phyloP scores from a whole-genome alignment of 2,329 filamentous ascomycete genomes.

The Hypoxylon sp. region DNA sequence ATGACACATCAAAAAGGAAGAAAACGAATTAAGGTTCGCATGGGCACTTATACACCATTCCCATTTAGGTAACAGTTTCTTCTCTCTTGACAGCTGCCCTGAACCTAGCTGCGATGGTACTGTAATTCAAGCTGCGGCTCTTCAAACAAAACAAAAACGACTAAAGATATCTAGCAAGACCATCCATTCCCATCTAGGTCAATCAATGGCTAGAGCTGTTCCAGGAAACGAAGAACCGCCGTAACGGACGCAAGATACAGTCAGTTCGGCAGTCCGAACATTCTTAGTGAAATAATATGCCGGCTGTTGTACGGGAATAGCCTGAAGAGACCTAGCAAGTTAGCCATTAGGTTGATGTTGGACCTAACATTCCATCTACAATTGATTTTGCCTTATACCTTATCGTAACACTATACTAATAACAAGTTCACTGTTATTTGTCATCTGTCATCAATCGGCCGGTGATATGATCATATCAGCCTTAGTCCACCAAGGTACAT shows the following conservation, averaged over 20 bases:
- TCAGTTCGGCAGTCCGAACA: background rate
- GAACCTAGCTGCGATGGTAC: background rate
- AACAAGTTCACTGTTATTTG: background rate
- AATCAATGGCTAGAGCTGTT: background rate
- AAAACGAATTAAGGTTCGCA: conserved; percentile 1
- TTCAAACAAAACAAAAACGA: conserved; percentile 10
- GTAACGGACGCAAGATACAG: background rate
- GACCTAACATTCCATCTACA: background rate
- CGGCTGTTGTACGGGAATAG: background rate
- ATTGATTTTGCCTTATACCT: background rate
- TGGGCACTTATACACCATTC: background rate
- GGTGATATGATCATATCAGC: background rate
- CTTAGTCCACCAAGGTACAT: background rate
- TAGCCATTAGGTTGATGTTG: background rate
- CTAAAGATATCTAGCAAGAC: conserved; percentile 1
- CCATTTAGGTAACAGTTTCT: conserved; percentile 15
- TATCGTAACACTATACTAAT: background rate
- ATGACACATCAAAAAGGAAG: conserved; percentile 4
- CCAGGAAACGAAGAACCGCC: background rate
- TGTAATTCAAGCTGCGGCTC: conserved; percentile 14
- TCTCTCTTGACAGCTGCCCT: background rate
- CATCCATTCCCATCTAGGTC: background rate
- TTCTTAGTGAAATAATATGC: background rate
- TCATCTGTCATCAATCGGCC: background rate
- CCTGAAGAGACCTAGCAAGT: background rate